Percentiles rank a stretch among this genome's conserved stretches.
These are phyloP conservation scores for Ganoderma lucidum DNA, from an alignment of 1,284 basidiomycete species.

Conservation along the genomic window DNA sequence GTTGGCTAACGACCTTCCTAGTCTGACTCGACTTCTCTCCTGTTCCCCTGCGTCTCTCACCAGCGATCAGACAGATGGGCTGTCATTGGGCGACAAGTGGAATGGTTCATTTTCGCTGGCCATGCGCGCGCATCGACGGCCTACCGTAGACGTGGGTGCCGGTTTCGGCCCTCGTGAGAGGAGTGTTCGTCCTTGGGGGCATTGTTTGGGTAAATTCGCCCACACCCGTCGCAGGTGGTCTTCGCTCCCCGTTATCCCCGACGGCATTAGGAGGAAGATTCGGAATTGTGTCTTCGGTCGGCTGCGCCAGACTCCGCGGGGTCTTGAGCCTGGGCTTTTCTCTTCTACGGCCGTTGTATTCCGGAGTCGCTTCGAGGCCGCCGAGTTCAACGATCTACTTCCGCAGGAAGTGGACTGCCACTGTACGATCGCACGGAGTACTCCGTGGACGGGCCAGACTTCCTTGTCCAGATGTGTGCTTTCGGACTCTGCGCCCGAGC, in stretches of 20 bases:
- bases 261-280: not conserved
- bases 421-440: not conserved
- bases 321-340: not conserved
- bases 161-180: slow-evolving; percentile 9
- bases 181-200: not conserved
- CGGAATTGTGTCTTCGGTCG: slow-evolving; percentile 2
- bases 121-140: slow-evolving; percentile 5
- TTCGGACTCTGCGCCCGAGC: not conserved
- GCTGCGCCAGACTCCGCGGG: not conserved
- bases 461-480: not conserved
- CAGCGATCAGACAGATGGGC: not conserved
- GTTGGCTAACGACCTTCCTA: not conserved
- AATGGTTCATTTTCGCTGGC: not conserved
- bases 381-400: slow-evolving; percentile 7
- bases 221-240: not conserved
- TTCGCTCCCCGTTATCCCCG: not conserved
- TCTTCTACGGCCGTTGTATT: slow-evolving; percentile 10
- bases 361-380: not conserved
- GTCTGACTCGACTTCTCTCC: not conserved
- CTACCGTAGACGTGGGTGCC: slow-evolving; percentile 6
- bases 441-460: not conserved
- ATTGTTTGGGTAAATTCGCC: slow-evolving; percentile 3
- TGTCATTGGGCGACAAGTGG: slow-evolving; percentile 4
- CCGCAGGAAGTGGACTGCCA: not conserved
- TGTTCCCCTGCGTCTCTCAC: not conserved